A percentile compares a stretch with the other conserved stretches of the same genome.
Conservation (phyloP, 129 eudicot species). For the Pittosporum tobira region DNA sequence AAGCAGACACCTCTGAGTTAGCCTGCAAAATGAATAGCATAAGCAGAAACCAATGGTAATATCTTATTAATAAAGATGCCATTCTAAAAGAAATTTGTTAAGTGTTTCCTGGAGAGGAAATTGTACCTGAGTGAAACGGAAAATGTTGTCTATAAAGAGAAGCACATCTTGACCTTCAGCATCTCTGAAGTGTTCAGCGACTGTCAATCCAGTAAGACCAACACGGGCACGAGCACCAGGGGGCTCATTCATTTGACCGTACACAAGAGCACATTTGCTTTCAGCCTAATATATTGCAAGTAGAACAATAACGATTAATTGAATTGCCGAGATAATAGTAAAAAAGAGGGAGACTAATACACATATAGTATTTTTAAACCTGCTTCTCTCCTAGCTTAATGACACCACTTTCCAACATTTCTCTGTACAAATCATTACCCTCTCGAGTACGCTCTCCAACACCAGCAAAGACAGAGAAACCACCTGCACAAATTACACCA, state of each 20-base stretch:
- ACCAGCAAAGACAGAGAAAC: slow-evolving; percentile 79
- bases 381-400: slow-evolving; percentile 65
- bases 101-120: background rate
- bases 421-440: slow-evolving; percentile 63
- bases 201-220: slow-evolving; percentile 96
- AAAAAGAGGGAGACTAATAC: background rate
- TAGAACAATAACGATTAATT: background rate
- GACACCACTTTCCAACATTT: slow-evolving; percentile 75
- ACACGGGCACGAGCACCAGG: slow-evolving; percentile 99
- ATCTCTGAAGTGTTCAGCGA: slow-evolving; percentile 98
- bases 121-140: slow-evolving; percentile 90
- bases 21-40: slow-evolving; percentile 23
- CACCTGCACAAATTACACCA: slow-evolving; percentile 35
- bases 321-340: background rate
- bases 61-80: background rate
- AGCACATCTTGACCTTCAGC: slow-evolving; percentile 99
- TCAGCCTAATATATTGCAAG: slow-evolving; percentile 41
- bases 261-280: slow-evolving; percentile 98
- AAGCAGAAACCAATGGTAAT: background rate
- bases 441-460: slow-evolving; percentile 73
- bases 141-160: slow-evolving; percentile 94
- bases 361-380: slow-evolving; percentile 14
- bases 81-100: background rate
- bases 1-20: slow-evolving; percentile 71
- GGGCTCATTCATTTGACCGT: slow-evolving; percentile 99